phyloP scores from a whole-genome alignment of 495 filamentous ascomycete species.

The Aspergillus conjunctus region DNA sequence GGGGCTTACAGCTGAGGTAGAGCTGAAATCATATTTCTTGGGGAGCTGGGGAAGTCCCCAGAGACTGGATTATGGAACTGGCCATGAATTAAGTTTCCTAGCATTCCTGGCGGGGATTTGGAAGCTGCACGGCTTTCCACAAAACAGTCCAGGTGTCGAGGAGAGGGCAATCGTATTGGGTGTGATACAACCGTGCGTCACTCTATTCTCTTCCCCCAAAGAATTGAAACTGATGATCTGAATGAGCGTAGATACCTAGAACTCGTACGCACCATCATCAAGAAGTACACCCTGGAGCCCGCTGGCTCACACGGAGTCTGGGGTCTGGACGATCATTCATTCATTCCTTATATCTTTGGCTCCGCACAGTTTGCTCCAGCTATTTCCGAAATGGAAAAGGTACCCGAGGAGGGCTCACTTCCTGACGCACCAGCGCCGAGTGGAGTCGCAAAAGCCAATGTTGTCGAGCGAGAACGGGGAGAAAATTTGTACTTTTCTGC shows the following conservation, averaged over 20 bases:
- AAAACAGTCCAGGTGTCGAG: conserved; percentile 51
- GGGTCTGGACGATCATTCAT: conserved; percentile 98
- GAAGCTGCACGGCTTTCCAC: conserved; percentile 79
- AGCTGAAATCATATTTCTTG: conserved; percentile 78
- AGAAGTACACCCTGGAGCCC: conserved; percentile 91
- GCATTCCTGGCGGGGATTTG: conserved; percentile 88
- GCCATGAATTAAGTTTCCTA: conserved; percentile 92
- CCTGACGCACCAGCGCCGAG: conserved; percentile 68
- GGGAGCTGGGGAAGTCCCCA: conserved; percentile 88
- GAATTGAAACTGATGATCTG: neutral
- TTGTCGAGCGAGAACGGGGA: conserved; percentile 68
- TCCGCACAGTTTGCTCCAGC: conserved; percentile 81
- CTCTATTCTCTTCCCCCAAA: neutral
- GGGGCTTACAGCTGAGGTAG: conserved; percentile 54
- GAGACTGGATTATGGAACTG: conserved; percentile 92
- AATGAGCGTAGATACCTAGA: conserved; percentile 66
- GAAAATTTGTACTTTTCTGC: conserved; percentile 96
- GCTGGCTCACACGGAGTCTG: conserved; percentile 95
- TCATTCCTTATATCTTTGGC: conserved; percentile 93
- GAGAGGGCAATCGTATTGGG: conserved; percentile 80
- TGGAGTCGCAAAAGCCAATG: conserved; percentile 63
- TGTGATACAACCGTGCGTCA: conserved; percentile 74
- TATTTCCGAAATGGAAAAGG: conserved; percentile 61
- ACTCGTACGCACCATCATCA: conserved; percentile 80
- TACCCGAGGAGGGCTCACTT: conserved; percentile 75